Percentiles rank a stretch among this genome's conserved stretches.
These are phyloP conservation scores for Multifurca ochricompacta DNA, from an alignment of 768 basidiomycete genomes.

Conservation along the genomic window DNA sequence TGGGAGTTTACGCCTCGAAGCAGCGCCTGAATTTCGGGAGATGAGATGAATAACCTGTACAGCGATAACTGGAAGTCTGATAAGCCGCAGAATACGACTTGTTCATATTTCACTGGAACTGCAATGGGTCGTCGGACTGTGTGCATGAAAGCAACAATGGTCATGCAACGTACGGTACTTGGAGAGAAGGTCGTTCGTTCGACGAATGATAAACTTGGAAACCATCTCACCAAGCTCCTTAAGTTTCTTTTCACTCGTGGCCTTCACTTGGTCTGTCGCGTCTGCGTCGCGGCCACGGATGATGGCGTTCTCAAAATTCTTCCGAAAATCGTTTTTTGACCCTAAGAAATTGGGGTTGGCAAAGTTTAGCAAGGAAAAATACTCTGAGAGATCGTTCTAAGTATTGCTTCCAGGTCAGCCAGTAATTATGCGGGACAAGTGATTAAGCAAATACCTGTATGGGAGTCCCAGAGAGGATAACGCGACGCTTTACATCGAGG, in stretches of 20 bases:
- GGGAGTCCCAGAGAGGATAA: conserved; percentile 91
- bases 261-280: conserved; percentile 70
- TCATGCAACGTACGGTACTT: conserved; percentile 69
- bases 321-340: conserved; percentile 82
- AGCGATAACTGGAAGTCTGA: conserved; percentile 78
- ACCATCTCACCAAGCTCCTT: conserved; percentile 85
- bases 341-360: conserved; percentile 90
- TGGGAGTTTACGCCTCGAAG: conserved; percentile 84
- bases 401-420: background rate
- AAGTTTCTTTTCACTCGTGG: conserved; percentile 79
- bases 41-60: conserved; percentile 86
- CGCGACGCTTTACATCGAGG: conserved; percentile 81
- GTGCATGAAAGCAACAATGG: background rate
- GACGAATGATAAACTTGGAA: conserved; percentile 88
- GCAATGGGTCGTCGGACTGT: conserved; percentile 1
- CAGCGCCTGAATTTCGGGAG: conserved; percentile 85
- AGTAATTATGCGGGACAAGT: background rate
- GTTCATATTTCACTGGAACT: conserved; percentile 99
- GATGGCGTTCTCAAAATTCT: conserved; percentile 90
- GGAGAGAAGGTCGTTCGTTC: conserved; percentile 89
- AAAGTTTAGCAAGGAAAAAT: conserved; percentile 88
- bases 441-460: conserved; percentile 53
- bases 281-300: conserved; percentile 86
- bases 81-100: conserved; percentile 88
- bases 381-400: conserved; percentile 90